Base-by-base conservation (phyloP, 164 flowering plant genomes). In the Echeveria elegans region DNA sequence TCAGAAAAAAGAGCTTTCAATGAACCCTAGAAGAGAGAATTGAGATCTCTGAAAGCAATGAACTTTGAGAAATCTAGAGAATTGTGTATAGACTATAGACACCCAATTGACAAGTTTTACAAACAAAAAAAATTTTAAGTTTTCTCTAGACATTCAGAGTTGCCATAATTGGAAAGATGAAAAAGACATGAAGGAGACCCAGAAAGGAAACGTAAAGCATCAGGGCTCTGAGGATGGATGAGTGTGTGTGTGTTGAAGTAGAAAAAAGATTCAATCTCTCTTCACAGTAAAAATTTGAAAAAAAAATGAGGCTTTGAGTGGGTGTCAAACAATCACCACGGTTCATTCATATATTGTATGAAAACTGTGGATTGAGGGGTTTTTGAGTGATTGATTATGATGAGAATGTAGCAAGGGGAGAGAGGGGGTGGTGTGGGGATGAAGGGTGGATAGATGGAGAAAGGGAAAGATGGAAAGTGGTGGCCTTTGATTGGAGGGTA, bases 401-500 rank as follows among this genome's bases (percentile, higher is more conserved):
- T 45, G 50, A n/a, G 50, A 45, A 45, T 15, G 50, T 0, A 45
- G n/a, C n/a, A n/a, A 18, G 58, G 12, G 58, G 26, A 1, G 24
- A 19, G 53, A 48, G 53, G 23, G 24, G 0, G 4, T 19, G 53
- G 0, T 4, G 24, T 19, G 7, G 34, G 59, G 60, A 68, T 52
- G 68, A 16, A 12, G 15, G 47, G 15, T 43, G 16, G 47, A 43
- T 12, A 3, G 47, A 43, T 43, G 16, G 47, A 43, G 63, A 53
- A 66, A 63, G 68, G 64, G 30, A 37, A 45, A 59, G 50, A 34
- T 5, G 47, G 72, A 69, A 65, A 80, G 79, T 81, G 84, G 78
- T 74, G 78, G 59, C 48, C 29, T 80, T 37, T 81, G 82, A 84
- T 84, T 82, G 88, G 86, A 62, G 72, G 77, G 34, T 28, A 71